Percentiles rank a stretch among this genome's conserved stretches.
phyloP scores from a whole-genome alignment of 441 rosid genomes.

The Eutrema salsugineum region DNA sequence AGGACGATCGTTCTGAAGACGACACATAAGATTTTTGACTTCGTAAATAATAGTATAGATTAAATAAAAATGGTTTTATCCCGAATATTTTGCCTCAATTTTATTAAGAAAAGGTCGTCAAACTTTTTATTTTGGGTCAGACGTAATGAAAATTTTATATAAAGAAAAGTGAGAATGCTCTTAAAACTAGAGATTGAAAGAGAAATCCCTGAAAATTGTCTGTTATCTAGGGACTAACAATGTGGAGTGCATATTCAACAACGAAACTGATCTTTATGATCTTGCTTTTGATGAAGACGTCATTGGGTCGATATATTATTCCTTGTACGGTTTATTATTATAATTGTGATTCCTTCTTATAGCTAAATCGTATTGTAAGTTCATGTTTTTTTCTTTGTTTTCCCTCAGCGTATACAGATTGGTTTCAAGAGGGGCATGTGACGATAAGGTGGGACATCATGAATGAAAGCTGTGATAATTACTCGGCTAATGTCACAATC shows the following conservation, averaged over 20 bases:
- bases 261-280: not conserved
- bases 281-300: not conserved
- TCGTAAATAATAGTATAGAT: too few relatives aligned
- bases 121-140: too few relatives aligned
- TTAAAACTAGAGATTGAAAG: too few relatives aligned
- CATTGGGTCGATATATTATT: not conserved
- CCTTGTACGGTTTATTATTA: not conserved
- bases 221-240: not conserved
- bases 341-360: not conserved
- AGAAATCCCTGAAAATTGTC: too few relatives aligned
- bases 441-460: not conserved
- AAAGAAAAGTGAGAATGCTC: too few relatives aligned
- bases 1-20: too few relatives aligned
- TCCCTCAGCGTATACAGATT: not conserved
- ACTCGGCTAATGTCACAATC: not conserved
- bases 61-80: too few relatives aligned
- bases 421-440: not conserved
- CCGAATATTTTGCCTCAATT: too few relatives aligned
- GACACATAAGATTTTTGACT: too few relatives aligned
- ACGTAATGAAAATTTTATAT: too few relatives aligned
- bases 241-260: not conserved
- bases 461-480: not conserved
- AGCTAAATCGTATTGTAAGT: not conserved
- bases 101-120: too few relatives aligned
- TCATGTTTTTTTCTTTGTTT: not conserved